These are phyloP conservation scores for Omphalotus guepiniiformis DNA, from an alignment of 768 basidiomycete species.

Conservation along the genomic window DNA sequence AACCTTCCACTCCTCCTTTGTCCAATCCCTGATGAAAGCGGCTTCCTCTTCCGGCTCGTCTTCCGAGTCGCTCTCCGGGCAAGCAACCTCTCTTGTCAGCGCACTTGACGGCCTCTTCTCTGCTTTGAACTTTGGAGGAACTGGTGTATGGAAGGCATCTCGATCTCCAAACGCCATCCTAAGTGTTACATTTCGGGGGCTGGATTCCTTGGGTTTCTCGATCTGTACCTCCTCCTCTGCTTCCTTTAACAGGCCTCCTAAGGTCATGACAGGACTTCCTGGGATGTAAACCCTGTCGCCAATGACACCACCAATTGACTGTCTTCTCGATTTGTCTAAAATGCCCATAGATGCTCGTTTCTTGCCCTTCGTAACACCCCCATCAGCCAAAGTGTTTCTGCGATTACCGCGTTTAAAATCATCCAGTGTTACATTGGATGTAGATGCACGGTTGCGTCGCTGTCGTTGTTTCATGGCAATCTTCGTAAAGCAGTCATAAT, in stretches of 20 bases:
- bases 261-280: conserved; percentile 48
- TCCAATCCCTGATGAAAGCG: conserved; percentile 42
- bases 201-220: neutral
- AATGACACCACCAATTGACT: conserved; percentile 7
- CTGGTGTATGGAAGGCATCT: neutral
- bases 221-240: conserved; percentile 46
- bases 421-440: conserved; percentile 26
- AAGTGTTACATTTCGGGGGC: neutral
- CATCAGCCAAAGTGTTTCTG: conserved; percentile 29
- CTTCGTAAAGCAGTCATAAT: conserved; percentile 79
- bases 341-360: conserved; percentile 10
- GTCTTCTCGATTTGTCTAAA: conserved; percentile 14
- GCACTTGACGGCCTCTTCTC: conserved; percentile 1
- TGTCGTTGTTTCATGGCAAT: conserved; percentile 28
- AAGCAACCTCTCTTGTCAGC: neutral
- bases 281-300: conserved; percentile 49
- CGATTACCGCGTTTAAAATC: conserved; percentile 29
- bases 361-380: conserved; percentile 22
- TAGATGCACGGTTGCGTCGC: conserved; percentile 18
- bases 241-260: conserved; percentile 54
- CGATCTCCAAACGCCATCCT: conserved; percentile 1
- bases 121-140: conserved; percentile 1
- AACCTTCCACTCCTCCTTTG: conserved; percentile 74
- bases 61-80: neutral
- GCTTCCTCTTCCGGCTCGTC: conserved; percentile 8